Percentiles rank a stretch among this genome's conserved stretches.
Conservation (phyloP, 495 filamentous ascomycete species). For the Xylaria sp. region DNA sequence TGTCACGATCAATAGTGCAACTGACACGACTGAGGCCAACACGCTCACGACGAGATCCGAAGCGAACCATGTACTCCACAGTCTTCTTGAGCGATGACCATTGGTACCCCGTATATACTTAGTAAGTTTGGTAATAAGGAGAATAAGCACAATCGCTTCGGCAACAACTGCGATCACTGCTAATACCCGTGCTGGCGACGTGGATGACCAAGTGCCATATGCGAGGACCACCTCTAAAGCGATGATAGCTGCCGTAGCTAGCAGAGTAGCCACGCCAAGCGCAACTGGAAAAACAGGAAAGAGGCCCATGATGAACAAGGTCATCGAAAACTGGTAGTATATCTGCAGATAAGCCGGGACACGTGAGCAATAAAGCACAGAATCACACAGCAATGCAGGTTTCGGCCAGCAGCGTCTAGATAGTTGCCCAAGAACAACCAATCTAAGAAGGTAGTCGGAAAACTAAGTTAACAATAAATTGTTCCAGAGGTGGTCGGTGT, state of each 20-base stretch:
- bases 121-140: slow-evolving; percentile 37
- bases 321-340: not conserved
- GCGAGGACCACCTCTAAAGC: slow-evolving; percentile 51
- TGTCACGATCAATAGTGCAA: slow-evolving; percentile 47
- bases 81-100: slow-evolving; percentile 31
- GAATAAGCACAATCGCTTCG: slow-evolving; percentile 43
- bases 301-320: slow-evolving; percentile 43
- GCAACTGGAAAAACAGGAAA: slow-evolving; percentile 41
- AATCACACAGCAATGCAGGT: not conserved
- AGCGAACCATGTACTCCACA: slow-evolving; percentile 46
- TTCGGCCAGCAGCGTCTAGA: not conserved
- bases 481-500: not conserved
- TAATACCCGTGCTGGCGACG: slow-evolving; percentile 42
- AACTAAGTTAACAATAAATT: not conserved
- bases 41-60: slow-evolving; percentile 44
- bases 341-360: not conserved
- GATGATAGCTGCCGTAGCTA: slow-evolving; percentile 50
- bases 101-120: slow-evolving; percentile 35
- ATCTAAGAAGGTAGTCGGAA: not conserved
- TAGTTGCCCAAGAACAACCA: not conserved
- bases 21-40: slow-evolving; percentile 48
- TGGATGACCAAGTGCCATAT: slow-evolving; percentile 38
- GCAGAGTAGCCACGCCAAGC: slow-evolving; percentile 47
- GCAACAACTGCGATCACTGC: slow-evolving; percentile 46
- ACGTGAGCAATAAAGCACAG: not conserved